Percentiles rank a stretch among this genome's conserved stretches.
These are phyloP conservation scores for Mycotypha africana DNA, from an alignment of 371 early-diverging fungal species.

Conservation along the genomic window DNA sequence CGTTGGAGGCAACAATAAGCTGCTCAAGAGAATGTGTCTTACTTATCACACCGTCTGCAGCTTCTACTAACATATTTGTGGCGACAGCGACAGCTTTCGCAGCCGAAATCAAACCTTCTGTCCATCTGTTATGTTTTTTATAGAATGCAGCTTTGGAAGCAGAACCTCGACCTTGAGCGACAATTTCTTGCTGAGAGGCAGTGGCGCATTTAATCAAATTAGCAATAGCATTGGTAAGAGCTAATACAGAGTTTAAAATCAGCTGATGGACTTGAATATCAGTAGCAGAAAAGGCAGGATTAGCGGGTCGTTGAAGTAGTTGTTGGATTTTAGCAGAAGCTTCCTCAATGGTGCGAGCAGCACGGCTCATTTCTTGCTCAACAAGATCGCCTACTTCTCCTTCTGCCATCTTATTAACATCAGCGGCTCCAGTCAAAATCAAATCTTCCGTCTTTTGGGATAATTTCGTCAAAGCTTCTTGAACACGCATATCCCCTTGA, in stretches of 20 bases:
- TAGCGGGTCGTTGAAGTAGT: constrained; percentile 71
- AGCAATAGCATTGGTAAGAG: constrained; percentile 91
- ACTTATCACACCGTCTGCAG: constrained; percentile 92
- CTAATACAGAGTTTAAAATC: constrained; percentile 86
- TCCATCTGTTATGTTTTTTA: constrained; percentile 98
- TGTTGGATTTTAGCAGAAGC: constrained; percentile 81
- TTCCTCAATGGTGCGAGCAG: constrained; percentile 89
- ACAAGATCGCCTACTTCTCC: constrained; percentile 90
- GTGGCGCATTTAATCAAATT: constrained; percentile 93
- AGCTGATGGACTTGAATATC: constrained; percentile 89
- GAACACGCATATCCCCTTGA: constrained; percentile 71
- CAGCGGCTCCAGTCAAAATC: constrained; percentile 61
- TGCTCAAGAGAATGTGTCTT: constrained; percentile 91
- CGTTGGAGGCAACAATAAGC: constrained; percentile 92
- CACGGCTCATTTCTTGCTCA: constrained; percentile 90
- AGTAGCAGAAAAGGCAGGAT: constrained; percentile 62
- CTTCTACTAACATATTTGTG: constrained; percentile 88
- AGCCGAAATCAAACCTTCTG: constrained; percentile 96
- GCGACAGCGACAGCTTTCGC: constrained; percentile 94
- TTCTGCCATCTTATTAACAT: constrained; percentile 62
- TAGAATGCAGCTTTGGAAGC: constrained; percentile 90
- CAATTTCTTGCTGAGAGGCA: constrained; percentile 94
- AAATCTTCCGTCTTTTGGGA: constrained; percentile 72
- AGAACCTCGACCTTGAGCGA: constrained; percentile 85
- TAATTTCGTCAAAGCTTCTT: constrained; percentile 65